Evolutionary conservation across 2,329 filamentous ascomycete species (phyloP).

Genomic region (Penicillium sp.): DNA sequence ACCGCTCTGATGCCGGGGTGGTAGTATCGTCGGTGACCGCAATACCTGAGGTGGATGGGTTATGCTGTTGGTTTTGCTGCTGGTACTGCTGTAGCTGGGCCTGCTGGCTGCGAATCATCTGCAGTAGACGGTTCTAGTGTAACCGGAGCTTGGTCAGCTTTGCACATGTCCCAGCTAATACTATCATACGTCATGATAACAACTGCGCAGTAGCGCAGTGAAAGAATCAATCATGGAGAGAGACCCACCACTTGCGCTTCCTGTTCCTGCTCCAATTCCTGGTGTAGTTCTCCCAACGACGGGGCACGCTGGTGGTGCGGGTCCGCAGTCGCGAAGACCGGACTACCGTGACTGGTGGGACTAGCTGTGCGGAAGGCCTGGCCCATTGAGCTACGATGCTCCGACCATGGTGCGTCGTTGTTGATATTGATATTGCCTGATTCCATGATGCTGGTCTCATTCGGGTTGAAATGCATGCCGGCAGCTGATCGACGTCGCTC

Average conservation of each 20-base stretch:
- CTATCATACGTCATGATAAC: not conserved
- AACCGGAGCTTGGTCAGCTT: conserved; percentile 4
- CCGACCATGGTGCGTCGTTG: conserved; percentile 43
- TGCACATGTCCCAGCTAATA: not conserved
- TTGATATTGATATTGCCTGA: conserved; percentile 38
- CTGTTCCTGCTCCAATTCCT: conserved; percentile 56
- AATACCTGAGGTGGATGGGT: conserved; percentile 32
- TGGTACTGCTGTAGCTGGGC: conserved; percentile 48
- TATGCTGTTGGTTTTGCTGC: conserved; percentile 38
- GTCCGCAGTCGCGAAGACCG: conserved; percentile 49
- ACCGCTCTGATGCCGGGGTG: conserved; percentile 49
- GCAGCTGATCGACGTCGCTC: conserved; percentile 50
- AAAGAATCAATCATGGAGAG: not conserved
- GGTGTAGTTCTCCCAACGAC: conserved; percentile 54
- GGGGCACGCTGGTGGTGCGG: conserved; percentile 54
- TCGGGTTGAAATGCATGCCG: conserved; percentile 45
- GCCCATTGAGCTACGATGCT: conserved; percentile 45
- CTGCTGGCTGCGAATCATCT: conserved; percentile 54
- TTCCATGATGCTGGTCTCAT: conserved; percentile 32
- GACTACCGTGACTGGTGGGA: conserved; percentile 48
- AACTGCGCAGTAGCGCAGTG: too few relatives aligned
- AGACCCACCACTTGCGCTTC: conserved; percentile 54
- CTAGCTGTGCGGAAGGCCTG: conserved; percentile 48
- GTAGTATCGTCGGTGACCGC: conserved; percentile 49
- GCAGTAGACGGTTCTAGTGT: conserved; percentile 53